Conservation (phyloP, 768 basidiomycete species). For the Lactifluus subvellereus region DNA sequence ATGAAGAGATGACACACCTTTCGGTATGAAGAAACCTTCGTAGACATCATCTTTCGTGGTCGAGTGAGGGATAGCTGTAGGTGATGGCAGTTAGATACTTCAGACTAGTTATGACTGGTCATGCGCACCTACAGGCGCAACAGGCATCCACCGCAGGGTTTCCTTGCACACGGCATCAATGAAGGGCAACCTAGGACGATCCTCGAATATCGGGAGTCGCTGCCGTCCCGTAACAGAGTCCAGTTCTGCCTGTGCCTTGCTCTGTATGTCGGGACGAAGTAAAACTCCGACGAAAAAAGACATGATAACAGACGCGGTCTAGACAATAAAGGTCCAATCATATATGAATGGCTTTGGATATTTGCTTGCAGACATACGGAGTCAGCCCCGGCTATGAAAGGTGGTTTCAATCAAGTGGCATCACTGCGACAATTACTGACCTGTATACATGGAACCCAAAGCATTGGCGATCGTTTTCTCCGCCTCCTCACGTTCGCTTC, state of each 20-base stretch:
- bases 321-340: neutral
- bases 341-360: neutral
- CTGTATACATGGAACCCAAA: conserved; percentile 1
- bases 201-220: neutral
- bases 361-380: neutral
- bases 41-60: conserved; percentile 21
- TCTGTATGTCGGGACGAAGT: neutral
- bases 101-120: neutral
- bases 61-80: conserved; percentile 19
- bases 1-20: neutral
- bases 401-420: neutral
- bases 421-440: neutral
- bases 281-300: neutral
- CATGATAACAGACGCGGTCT: neutral
- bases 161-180: neutral
- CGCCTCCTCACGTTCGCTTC: neutral
- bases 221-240: neutral
- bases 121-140: neutral
- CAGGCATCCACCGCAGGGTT: neutral
- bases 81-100: neutral
- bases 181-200: neutral
- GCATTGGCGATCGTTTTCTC: neutral
- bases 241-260: neutral
- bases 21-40: conserved; percentile 23
- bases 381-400: conserved; percentile 4